Percentiles rank a stretch among this genome's conserved stretches.
Evolutionary conservation across 1,139 yeast species (phyloP).

Genomic region (Suzukiozyma palmioleophila): DNA sequence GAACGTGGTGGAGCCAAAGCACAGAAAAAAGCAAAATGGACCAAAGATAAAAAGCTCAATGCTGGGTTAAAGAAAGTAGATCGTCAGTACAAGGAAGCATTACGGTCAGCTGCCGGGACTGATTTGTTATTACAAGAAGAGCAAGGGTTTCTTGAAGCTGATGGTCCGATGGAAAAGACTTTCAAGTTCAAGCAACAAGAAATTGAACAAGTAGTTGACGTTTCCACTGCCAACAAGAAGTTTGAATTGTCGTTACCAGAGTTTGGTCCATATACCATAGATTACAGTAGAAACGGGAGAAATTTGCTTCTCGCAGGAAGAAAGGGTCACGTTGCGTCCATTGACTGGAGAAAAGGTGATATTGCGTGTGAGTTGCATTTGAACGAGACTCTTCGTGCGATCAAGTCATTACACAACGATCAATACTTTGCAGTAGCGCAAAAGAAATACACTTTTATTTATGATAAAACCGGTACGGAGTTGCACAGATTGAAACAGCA

Average conservation of each 20-base stretch:
- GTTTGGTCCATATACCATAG: conserved; percentile 82
- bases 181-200: conserved; percentile 81
- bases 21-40: conserved; percentile 18
- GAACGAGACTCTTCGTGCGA: conserved; percentile 87
- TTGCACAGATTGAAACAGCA: conserved; percentile 89
- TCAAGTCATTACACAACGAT: conserved; percentile 84
- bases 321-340: conserved; percentile 92
- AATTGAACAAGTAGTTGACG: conserved; percentile 74
- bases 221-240: conserved; percentile 66
- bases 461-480: conserved; percentile 88
- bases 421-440: conserved; percentile 97
- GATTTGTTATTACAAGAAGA: conserved; percentile 83
- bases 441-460: conserved; percentile 87
- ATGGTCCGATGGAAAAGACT: conserved; percentile 82
- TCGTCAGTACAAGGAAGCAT: conserved; percentile 71
- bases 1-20: conserved; percentile 13
- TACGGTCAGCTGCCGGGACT: conserved; percentile 77
- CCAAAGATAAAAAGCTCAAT: conserved; percentile 59
- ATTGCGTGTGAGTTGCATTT: conserved; percentile 78
- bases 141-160: conserved; percentile 84
- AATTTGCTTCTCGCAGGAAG: conserved; percentile 78
- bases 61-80: conserved; percentile 67
- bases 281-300: conserved; percentile 85
- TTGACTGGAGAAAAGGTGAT: conserved; percentile 91
- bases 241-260: conserved; percentile 70